Base-by-base conservation (phyloP, 2,329 filamentous ascomycete genomes). In the Penicillium palitans region DNA sequence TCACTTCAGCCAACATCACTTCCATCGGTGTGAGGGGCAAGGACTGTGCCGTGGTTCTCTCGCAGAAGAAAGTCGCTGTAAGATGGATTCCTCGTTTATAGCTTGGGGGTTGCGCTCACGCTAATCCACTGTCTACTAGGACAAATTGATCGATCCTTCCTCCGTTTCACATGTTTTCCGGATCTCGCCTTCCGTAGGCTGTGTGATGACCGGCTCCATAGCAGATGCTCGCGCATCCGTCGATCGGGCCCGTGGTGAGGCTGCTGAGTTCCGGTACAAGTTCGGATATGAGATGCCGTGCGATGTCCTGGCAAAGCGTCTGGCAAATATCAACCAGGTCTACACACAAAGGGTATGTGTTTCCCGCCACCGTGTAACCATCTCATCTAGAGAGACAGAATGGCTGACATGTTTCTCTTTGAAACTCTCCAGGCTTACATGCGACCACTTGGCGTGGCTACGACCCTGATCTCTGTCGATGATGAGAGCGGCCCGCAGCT, bases 231-330 rank as follows among this genome's bases (percentile, higher is more conserved):
- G 95, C 76, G 93, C 95, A 33, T 96, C 91, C 65, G 91, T 96
- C 61, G 91, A 91, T 78, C 88, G 95, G 72, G 95, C 95, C 64
- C 90, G 95, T 80, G 90, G 91, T 69, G 95, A 99, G 81, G 95
- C 95, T 67, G 93, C 93, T 58, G 93, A 99, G 76, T 99, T 99
- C 82, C 87, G 88, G 79, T 99, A 99, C 87, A 97, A 97, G 81
- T 96, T 87, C 76, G 95, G 95, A 72, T 99, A 99, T 79, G 95
- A 99, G 83, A 99, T 99, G 95, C 95, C 95, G 60, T 96, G 92
- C 77, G 95, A 99, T 79, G 95, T 92, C 52, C 81, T 99, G 72
- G 91, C 95, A 65, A 99, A 99, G 86, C 87, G 95, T 74, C 82
- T 99, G 79, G 95, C 95, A 75, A 99, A 99, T 80, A 97, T 99